A percentile compares a stretch with the other conserved stretches of the same genome.
Evolutionary conservation across 2,329 filamentous ascomycete genomes (phyloP).

Genomic region (Sclerotinia borealis): DNA sequence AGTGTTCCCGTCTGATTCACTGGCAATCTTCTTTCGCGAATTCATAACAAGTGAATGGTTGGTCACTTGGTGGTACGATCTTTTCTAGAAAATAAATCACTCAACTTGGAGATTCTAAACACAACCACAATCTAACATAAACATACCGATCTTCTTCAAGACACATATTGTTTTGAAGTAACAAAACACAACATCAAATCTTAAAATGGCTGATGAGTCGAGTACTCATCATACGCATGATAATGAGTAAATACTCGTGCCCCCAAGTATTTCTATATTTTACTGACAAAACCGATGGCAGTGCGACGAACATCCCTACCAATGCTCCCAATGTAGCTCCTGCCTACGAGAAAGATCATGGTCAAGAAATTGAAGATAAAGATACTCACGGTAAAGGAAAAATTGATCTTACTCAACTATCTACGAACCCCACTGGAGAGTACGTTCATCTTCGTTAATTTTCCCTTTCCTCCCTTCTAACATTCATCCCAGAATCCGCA

Average conservation of each 20-base stretch:
- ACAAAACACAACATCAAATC: not conserved
- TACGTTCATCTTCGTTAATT: not conserved
- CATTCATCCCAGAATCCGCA: conserved; percentile 40
- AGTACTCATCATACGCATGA: not conserved
- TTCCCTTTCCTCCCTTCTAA: not conserved
- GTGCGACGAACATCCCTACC: not conserved
- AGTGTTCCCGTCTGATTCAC: not conserved
- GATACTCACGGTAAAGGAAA: not conserved
- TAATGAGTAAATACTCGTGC: not conserved
- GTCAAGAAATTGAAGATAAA: not conserved
- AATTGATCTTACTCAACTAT: conserved; percentile 3
- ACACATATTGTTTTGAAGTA: not conserved
- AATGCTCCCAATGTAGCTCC: not conserved
- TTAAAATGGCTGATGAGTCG: conserved; percentile 5
- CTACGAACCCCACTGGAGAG: conserved; percentile 8
- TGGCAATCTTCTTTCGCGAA: not conserved
- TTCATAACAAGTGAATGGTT: not conserved
- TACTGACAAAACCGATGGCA: not conserved
- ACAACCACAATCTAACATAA: not conserved
- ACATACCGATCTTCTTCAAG: not conserved
- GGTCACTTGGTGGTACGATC: not conserved
- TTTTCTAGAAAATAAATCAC: not conserved
- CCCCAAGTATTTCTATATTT: not conserved
- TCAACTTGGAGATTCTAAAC: not conserved
- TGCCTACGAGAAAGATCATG: not conserved